Base-by-base conservation (phyloP, 192 early-diverging fungal species). In the Phycomyces blakesleeanus region DNA sequence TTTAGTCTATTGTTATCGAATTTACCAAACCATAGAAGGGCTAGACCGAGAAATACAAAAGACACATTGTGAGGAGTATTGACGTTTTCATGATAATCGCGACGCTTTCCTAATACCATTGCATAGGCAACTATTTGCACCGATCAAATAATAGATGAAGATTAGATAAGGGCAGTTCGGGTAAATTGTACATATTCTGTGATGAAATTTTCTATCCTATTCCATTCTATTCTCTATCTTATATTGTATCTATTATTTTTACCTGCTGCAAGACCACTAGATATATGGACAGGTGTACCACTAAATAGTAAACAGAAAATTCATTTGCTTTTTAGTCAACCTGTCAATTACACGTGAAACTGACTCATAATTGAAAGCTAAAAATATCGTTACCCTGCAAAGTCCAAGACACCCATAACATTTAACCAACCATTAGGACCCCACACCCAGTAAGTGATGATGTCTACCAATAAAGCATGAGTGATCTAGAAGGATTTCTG, bases 1-100 rank as follows among this genome's bases (percentile, higher is more conserved):
- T n/a, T n/a, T n/a, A n/a, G n/a, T n/a, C n/a, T n/a, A n/a, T n/a
- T n/a, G n/a, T n/a, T n/a, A n/a, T n/a, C n/a, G n/a, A n/a, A n/a
- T 89, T 87, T 93, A 52, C 91, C 92, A 69, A 96, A 93, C 87
- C 91, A 93, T 49, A 96, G 67, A 24, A 93, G 71, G 10, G 87
- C 81, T 16, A 85, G 83, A 2, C 92, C 93, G 20, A 93, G 78
- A 60, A 92, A 82, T 22, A 96, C 90, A 81, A 87, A 87, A 16
- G 87, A 79, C 29, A 91, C 80, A 47, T 89, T 92, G 70, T 93
- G 89, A 21, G 91, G 88, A 50, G 89, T 82, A 57, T 84, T 87
- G 29, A 83, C 84, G 21, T 86, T 83, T 40, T 82, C 75, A 62
- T 83, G 74, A 71, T 81, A 84, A 67, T 86, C 86, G 22, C 81